phyloP scores from a whole-genome alignment of 2,329 filamentous ascomycete species.

The Eurotiales sp. region DNA sequence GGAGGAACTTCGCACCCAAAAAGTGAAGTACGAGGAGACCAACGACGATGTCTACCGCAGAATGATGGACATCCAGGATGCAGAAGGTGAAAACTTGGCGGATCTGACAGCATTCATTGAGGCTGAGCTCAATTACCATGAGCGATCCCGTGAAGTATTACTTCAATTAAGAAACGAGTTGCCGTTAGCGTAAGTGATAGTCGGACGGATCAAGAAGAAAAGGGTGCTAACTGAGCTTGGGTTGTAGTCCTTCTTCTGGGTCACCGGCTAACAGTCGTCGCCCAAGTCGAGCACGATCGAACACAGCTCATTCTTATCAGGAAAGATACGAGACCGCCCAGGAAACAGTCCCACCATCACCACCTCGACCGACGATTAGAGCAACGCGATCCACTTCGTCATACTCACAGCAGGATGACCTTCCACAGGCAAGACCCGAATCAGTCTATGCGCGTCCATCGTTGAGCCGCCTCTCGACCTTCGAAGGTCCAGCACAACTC shows the following conservation, averaged over 20 bases:
- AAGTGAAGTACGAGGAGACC: slow-evolving; percentile 94
- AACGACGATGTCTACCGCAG: slow-evolving; percentile 86
- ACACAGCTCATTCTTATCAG: slow-evolving; percentile 61
- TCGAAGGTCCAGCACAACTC: slow-evolving; percentile 54
- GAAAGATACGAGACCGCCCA: slow-evolving; percentile 57
- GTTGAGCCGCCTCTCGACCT: slow-evolving; percentile 52
- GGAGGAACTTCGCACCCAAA: slow-evolving; percentile 84
- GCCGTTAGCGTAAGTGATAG: slow-evolving; percentile 58
- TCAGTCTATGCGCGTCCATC: slow-evolving; percentile 44
- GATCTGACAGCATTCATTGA: slow-evolving; percentile 82
- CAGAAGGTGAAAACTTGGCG: slow-evolving; percentile 75
- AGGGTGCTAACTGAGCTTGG: slow-evolving; percentile 15
- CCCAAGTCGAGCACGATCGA: slow-evolving; percentile 55
- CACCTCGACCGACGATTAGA: slow-evolving; percentile 52
- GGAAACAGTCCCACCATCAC: slow-evolving; percentile 50
- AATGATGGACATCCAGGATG: slow-evolving; percentile 95
- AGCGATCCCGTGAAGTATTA: slow-evolving; percentile 82
- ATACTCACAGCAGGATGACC: slow-evolving; percentile 33
- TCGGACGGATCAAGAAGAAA: not conserved
- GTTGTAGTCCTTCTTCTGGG: slow-evolving; percentile 23
- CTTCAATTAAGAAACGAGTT: slow-evolving; percentile 65
- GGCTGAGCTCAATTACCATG: slow-evolving; percentile 84
- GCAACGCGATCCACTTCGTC: slow-evolving; percentile 40
- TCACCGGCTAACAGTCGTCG: slow-evolving; percentile 36
- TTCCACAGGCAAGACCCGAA: slow-evolving; percentile 42